A percentile compares a stretch with the other conserved stretches of the same genome.
Evolutionary conservation across 495 filamentous ascomycete genomes (phyloP).

Genomic region (Hyaloscypha variabilis): DNA sequence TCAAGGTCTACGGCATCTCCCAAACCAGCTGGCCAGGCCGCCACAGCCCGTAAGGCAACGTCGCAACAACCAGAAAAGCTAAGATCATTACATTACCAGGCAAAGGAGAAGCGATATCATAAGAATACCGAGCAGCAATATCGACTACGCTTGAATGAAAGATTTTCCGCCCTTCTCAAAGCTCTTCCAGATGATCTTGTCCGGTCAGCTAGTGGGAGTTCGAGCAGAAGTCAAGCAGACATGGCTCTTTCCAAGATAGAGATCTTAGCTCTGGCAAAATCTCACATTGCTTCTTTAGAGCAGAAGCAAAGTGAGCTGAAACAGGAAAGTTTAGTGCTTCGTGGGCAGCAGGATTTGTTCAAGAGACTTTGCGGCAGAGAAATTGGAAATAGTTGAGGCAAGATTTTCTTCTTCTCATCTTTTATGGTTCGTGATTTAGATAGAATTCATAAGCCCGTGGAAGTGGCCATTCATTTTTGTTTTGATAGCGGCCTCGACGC

Average conservation of each 20-base stretch:
- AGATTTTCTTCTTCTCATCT: background rate
- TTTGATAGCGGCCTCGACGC: background rate
- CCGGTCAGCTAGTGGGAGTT: slow-evolving; percentile 28
- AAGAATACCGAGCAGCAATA: slow-evolving; percentile 34
- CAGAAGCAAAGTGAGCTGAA: slow-evolving; percentile 37
- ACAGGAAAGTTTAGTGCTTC: slow-evolving; percentile 26
- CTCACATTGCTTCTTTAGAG: slow-evolving; percentile 45
- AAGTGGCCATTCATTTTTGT: background rate
- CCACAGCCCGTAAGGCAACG: background rate
- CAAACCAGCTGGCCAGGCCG: background rate
- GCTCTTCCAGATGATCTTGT: slow-evolving; percentile 36
- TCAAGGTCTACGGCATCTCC: background rate
- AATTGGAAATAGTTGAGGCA: background rate
- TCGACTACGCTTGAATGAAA: slow-evolving; percentile 46
- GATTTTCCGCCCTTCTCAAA: slow-evolving; percentile 45
- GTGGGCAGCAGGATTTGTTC: background rate
- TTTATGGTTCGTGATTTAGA: too few species aligned
- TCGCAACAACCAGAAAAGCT: background rate
- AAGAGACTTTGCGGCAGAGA: background rate
- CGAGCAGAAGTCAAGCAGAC: slow-evolving; percentile 35
- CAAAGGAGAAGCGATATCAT: background rate
- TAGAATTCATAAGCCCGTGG: too few species aligned
- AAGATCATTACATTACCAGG: background rate
- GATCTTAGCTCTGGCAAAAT: slow-evolving; percentile 44
- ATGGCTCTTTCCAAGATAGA: slow-evolving; percentile 47